These are phyloP conservation scores for Clarireedia monteithiana DNA, from an alignment of 2,329 filamentous ascomycete species.

Conservation along the genomic window DNA sequence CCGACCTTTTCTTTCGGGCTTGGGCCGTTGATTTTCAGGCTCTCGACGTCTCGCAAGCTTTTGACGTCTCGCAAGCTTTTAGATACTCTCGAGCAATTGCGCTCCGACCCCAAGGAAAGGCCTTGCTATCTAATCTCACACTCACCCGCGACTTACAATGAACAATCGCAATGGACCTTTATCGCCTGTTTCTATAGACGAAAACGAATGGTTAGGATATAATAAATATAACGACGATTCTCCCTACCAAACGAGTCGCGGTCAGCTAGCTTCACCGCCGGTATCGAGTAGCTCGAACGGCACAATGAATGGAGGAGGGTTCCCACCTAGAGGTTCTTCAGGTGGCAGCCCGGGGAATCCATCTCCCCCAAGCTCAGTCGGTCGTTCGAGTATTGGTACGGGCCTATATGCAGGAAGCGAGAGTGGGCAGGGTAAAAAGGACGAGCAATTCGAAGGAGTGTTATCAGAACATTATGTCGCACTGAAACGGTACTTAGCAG, in stretches of 20 bases:
- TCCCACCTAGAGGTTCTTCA: conserved; percentile 39
- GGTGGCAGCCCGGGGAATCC: conserved; percentile 50
- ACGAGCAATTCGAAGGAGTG: conserved; percentile 54
- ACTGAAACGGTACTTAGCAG: conserved; percentile 58
- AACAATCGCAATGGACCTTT: conserved; percentile 68
- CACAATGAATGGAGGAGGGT: conserved; percentile 53
- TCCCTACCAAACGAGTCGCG: conserved; percentile 45
- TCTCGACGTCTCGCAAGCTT: neutral
- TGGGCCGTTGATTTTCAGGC: neutral
- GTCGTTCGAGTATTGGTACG: conserved; percentile 75
- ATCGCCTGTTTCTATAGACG: conserved; percentile 73
- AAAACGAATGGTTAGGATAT: conserved; percentile 72
- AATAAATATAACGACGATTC: conserved; percentile 49
- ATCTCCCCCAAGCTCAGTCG: conserved; percentile 84
- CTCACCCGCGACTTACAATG: conserved; percentile 40
- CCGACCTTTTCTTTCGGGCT: neutral
- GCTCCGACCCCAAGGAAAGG: neutral
- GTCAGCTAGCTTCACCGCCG: conserved; percentile 60
- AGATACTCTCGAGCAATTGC: neutral
- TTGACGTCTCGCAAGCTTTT: neutral
- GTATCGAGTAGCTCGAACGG: conserved; percentile 56
- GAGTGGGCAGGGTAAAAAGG: conserved; percentile 56
- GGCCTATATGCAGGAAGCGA: conserved; percentile 59
- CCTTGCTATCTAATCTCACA: conserved; percentile 1
- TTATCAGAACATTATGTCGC: conserved; percentile 76